Percentiles rank a stretch among this genome's conserved stretches.
phyloP scores from a whole-genome alignment of 2,329 filamentous ascomycete species.

The Uncinocarpus reesii region DNA sequence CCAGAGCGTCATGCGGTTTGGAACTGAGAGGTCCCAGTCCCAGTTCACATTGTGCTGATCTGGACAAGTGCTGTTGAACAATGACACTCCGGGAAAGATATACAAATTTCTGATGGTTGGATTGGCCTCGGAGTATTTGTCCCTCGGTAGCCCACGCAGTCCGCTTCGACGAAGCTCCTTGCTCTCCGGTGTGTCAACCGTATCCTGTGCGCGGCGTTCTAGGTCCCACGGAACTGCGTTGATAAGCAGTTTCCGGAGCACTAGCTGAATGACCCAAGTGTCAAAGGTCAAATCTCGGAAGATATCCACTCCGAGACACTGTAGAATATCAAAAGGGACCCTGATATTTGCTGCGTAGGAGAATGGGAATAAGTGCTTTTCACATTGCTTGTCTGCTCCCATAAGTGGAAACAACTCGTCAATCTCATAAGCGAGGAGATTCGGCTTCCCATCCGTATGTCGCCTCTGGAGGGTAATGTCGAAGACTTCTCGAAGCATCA shows the following conservation, averaged over 20 bases:
- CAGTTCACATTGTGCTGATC: conserved; percentile 23
- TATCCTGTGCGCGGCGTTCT: conserved; percentile 15
- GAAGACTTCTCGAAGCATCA: conserved; percentile 28
- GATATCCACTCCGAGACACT: conserved; percentile 29
- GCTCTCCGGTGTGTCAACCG: conserved; percentile 5
- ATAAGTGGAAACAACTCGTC: conserved; percentile 27
- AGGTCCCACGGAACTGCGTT: conserved; percentile 27
- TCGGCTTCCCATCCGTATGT: conserved; percentile 17
- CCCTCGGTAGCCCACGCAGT: background rate
- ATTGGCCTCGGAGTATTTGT: conserved; percentile 6
- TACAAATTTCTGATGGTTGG: conserved; percentile 25
- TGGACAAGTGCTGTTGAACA: conserved; percentile 26
- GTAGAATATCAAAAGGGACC: conserved; percentile 31
- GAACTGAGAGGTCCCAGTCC: conserved; percentile 23
- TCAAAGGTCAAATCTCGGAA: conserved; percentile 31
- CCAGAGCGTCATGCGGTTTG: conserved; percentile 26
- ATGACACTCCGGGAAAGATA: conserved; percentile 25
- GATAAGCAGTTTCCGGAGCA: conserved; percentile 26
- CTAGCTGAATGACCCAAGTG: conserved; percentile 30
- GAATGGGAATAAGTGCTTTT: conserved; percentile 24
- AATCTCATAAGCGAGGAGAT: conserved; percentile 28
- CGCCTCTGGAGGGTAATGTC: conserved; percentile 29
- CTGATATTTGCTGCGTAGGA: conserved; percentile 28
- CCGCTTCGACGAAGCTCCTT: conserved; percentile 12
- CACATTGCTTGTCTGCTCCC: conserved; percentile 14